Evolutionary conservation across 2,329 filamentous ascomycete genomes (phyloP).

Genomic region (Ambrosiella xylebori): DNA sequence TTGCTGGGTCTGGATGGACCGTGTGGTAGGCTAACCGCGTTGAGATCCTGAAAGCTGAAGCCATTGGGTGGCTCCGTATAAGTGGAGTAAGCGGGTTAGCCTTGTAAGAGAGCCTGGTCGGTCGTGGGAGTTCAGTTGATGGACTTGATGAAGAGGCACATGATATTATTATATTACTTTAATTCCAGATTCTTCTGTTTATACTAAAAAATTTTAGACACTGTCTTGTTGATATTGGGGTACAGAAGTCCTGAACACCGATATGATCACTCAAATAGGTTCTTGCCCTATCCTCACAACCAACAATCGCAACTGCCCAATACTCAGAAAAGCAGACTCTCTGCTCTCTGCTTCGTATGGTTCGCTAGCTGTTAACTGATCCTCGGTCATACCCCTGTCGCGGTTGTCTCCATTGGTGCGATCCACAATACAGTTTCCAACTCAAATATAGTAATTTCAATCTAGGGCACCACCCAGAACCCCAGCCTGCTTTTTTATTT

Average conservation of each 20-base stretch:
- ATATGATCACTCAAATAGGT: not conserved
- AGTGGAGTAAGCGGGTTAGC: not conserved
- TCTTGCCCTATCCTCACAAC: not conserved
- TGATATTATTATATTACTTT: too few species aligned
- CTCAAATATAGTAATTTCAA: not conserved
- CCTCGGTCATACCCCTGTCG: not conserved
- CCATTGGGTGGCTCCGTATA: not conserved
- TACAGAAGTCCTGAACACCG: too few species aligned
- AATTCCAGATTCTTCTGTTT: too few species aligned
- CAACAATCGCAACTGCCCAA: not conserved
- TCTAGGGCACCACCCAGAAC: not conserved
- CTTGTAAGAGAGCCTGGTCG: not conserved
- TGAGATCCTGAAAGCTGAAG: not conserved
- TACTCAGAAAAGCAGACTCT: not conserved
- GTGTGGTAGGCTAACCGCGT: not conserved
- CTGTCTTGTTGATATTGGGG: too few species aligned
- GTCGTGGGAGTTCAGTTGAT: too few species aligned
- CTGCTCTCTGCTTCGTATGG: not conserved
- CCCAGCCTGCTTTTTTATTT: not conserved
- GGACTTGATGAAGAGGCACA: too few species aligned
- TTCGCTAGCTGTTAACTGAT: not conserved
- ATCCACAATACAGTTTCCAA: not conserved
- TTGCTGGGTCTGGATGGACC: not conserved
- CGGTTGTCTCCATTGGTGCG: not conserved
- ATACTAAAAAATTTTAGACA: too few species aligned